Evolutionary conservation across 2,329 filamentous ascomycete genomes (phyloP), one percentile per base, ranked within the genome.

Genomic region (Ophiocordyceps polyrhachis-furcata): DNA sequence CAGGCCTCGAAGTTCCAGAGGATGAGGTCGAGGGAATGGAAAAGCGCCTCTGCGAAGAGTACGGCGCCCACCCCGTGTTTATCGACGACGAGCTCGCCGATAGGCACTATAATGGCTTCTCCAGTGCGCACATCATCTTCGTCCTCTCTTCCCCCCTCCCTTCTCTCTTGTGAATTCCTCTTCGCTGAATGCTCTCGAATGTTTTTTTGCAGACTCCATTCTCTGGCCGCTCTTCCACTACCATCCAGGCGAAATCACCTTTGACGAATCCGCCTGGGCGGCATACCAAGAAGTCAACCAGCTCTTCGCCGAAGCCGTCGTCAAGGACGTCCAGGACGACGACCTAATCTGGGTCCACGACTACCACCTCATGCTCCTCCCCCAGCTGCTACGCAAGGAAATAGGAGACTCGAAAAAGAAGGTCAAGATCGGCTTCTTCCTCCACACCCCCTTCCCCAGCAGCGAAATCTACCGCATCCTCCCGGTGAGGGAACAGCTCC

Each of bases 151-250:
- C 15, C 13, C 4, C 11, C 13, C 4, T 23, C 12, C 7, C 14
- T 17, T 25, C 21, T 15, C 17, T 40, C 21, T 23, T 23, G 3
- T 23, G 21, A 21, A 40, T 17, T 8, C 38, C 8, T n/a, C 3
- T 14, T 4, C 3, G 31, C 42, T 44, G 14, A 43, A 43, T 21
- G 40, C 9, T 29, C 15, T 28, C 35, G n/a, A n/a, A n/a, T n/a
- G n/a, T 28, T 14, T 20, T 9, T 14, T 23, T 2, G 12, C 52
- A 89, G 86, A 98, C 64, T 93, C 86, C 8, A 96, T 96, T 61
- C 79, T 98, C 48, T 98, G 91, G 91, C 91, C 91, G 3, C 78
- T 98, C 37, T 93, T 98, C 70, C 91, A 96, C 68, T 96, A 96
- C 66, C 91, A 98, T 63, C 89, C 91, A 43, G 89, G 89, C 59